These are phyloP conservation scores for Lactuca sativa DNA, from an alignment of 129 eudicot genomes.

Conservation along the genomic window DNA sequence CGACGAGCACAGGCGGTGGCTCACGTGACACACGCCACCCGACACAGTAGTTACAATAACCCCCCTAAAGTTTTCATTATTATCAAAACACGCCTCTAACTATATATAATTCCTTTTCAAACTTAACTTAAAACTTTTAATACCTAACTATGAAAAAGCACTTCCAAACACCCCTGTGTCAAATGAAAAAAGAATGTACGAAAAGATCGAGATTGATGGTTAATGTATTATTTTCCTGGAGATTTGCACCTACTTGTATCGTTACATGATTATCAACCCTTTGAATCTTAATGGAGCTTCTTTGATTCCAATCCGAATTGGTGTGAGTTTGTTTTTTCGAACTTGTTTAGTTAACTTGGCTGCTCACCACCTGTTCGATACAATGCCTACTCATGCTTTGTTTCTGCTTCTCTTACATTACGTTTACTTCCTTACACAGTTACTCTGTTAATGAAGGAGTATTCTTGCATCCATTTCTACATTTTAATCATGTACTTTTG, in stretches of 20 bases:
- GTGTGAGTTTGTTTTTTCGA: not conserved
- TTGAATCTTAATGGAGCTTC: not conserved
- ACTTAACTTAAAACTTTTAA: too few species aligned
- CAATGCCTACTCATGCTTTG: slow-evolving; percentile 17
- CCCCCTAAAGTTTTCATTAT: not conserved
- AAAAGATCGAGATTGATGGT: not conserved
- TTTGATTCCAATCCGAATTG: not conserved
- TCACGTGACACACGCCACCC: slow-evolving; percentile 5
- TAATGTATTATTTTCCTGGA: too few species aligned
- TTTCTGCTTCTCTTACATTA: not conserved
- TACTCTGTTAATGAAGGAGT: not conserved
- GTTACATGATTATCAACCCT: not conserved
- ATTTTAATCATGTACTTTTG: too few species aligned
- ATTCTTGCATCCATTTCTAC: not conserved
- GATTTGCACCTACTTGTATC: not conserved
- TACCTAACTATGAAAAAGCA: not conserved
- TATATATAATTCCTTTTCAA: too few species aligned
- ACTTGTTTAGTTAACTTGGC: not conserved
- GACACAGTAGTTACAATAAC: not conserved
- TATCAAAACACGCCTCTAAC: not conserved
- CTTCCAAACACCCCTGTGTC: not conserved
- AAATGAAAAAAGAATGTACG: not conserved
- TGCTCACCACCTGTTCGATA: slow-evolving; percentile 16
- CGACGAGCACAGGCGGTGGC: slow-evolving; percentile 9
- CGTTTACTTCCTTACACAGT: slow-evolving; percentile 1